Conservation (phyloP, 1,284 basidiomycete species). For the Cutaneotrichosporon sp. region DNA sequence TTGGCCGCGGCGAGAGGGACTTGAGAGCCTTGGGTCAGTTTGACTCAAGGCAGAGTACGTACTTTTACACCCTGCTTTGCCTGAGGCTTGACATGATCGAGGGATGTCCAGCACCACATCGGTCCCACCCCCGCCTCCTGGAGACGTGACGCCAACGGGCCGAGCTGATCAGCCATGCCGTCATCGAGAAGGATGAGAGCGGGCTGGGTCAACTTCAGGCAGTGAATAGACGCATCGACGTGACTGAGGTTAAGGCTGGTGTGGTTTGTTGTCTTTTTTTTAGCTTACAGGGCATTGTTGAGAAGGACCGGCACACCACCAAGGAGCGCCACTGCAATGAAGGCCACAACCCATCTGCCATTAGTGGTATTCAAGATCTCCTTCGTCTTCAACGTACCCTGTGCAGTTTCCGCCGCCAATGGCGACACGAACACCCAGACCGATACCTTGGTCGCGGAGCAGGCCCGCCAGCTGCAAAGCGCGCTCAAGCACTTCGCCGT, state of each 20-base stretch:
- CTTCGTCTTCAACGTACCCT: slow-evolving; percentile 12
- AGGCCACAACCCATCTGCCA: slow-evolving; percentile 33
- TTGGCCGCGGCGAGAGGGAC: background rate
- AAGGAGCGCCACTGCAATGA: slow-evolving; percentile 34
- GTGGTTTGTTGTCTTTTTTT: too few species aligned
- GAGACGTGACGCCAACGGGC: slow-evolving; percentile 6
- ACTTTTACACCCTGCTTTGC: too few species aligned
- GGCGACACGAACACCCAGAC: slow-evolving; percentile 29
- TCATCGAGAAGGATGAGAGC: slow-evolving; percentile 33
- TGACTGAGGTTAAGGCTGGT: slow-evolving; percentile 10
- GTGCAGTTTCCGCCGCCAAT: slow-evolving; percentile 39
- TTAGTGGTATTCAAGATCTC: slow-evolving; percentile 3
- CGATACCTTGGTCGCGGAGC: slow-evolving; percentile 29
- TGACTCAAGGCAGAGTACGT: too few species aligned
- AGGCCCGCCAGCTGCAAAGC: slow-evolving; percentile 26
- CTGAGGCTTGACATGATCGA: background rate
- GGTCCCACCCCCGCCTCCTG: slow-evolving; percentile 2
- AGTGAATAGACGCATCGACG: slow-evolving; percentile 24
- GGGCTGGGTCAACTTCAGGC: slow-evolving; percentile 28
- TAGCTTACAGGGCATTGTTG: slow-evolving; percentile 26
- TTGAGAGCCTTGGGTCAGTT: slow-evolving; percentile 5
- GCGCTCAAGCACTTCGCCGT: slow-evolving; percentile 23
- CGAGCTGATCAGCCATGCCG: slow-evolving; percentile 26
- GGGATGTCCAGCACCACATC: slow-evolving; percentile 8
- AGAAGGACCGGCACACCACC: slow-evolving; percentile 35